phyloP scores from a whole-genome alignment of 139 green algal species.

The Eudorina sp. region DNA sequence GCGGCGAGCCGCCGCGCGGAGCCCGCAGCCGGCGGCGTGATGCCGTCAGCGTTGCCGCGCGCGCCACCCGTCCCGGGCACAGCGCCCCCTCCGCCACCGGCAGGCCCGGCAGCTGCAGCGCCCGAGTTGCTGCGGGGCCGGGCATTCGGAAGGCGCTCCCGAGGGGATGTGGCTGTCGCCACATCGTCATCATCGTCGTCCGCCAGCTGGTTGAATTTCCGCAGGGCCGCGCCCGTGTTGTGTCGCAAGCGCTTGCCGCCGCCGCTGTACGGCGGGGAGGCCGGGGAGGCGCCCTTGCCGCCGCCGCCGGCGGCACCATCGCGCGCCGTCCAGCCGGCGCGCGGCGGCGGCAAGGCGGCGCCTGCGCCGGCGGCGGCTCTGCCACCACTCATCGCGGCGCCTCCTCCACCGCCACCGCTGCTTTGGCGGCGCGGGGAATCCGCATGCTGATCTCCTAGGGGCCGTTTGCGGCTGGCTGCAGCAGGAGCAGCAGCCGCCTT shows the following conservation, averaged over 20 bases:
- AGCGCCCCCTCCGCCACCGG: neutral
- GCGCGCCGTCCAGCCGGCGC: neutral
- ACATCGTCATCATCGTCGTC: conserved; percentile 3
- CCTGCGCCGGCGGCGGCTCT: neutral
- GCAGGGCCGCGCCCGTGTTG: neutral
- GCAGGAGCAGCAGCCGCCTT: neutral
- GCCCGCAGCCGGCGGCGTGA: neutral
- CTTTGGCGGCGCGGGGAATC: conserved; percentile 7
- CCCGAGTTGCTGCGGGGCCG: neutral
- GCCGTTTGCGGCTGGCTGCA: neutral
- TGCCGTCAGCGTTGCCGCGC: neutral
- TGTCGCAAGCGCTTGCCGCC: conserved; percentile 26
- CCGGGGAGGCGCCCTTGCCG: neutral
- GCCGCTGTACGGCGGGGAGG: conserved; percentile 25
- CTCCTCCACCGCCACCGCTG: neutral
- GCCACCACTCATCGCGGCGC: neutral
- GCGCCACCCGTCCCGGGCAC: too few relatives aligned
- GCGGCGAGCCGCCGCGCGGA: neutral
- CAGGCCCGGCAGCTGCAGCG: neutral
- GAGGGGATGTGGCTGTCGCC: neutral
- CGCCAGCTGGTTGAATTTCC: conserved; percentile 17
- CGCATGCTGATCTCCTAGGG: neutral
- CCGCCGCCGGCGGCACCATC: neutral
- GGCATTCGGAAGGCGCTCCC: neutral
- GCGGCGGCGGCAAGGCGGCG: neutral